Conservation (phyloP, 257 asterid species). For the Forsythia suspensa region DNA sequence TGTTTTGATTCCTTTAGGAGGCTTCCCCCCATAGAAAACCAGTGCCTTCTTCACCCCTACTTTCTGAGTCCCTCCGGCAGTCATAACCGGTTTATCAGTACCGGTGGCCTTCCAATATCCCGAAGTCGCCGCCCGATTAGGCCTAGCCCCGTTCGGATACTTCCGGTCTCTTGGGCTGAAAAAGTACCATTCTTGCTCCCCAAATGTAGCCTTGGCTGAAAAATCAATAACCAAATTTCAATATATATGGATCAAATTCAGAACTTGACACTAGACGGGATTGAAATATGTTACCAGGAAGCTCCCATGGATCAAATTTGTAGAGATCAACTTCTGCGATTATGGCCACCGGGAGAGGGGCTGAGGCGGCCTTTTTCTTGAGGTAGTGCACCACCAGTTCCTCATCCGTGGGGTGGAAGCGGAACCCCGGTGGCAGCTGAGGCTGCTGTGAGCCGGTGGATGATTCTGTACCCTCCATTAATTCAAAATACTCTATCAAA, state of each 20-base stretch:
- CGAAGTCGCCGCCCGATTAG: slow-evolving; percentile 53
- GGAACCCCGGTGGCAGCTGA: slow-evolving; percentile 56
- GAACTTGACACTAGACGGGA: no score
- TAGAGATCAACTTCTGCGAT: slow-evolving; percentile 57
- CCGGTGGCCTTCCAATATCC: slow-evolving; percentile 66
- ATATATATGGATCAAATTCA: neutral
- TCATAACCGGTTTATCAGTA: slow-evolving; percentile 59
- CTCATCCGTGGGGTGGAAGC: slow-evolving; percentile 61
- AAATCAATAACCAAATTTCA: neutral
- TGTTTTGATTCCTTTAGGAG: slow-evolving; percentile 52
- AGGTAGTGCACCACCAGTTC: slow-evolving; percentile 56
- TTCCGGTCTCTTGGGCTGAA: slow-evolving; percentile 54
- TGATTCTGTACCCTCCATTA: slow-evolving; percentile 46
- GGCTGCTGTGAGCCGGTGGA: slow-evolving; percentile 45
- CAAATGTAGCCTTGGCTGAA: slow-evolving; percentile 49
- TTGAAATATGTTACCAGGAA: slow-evolving; percentile 35
- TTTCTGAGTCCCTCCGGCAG: slow-evolving; percentile 49
- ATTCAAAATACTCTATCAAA: neutral
- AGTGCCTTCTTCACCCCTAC: slow-evolving; percentile 54
- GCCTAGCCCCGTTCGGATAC: slow-evolving; percentile 55
- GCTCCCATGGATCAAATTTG: slow-evolving; percentile 61
- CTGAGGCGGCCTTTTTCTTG: slow-evolving; percentile 48
- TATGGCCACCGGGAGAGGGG: slow-evolving; percentile 48
- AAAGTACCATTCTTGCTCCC: slow-evolving; percentile 57
- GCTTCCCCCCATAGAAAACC: slow-evolving; percentile 53